These are phyloP conservation scores for Rhizopus arrhizus DNA, from an alignment of 371 early-diverging fungal species.

Conservation along the genomic window DNA sequence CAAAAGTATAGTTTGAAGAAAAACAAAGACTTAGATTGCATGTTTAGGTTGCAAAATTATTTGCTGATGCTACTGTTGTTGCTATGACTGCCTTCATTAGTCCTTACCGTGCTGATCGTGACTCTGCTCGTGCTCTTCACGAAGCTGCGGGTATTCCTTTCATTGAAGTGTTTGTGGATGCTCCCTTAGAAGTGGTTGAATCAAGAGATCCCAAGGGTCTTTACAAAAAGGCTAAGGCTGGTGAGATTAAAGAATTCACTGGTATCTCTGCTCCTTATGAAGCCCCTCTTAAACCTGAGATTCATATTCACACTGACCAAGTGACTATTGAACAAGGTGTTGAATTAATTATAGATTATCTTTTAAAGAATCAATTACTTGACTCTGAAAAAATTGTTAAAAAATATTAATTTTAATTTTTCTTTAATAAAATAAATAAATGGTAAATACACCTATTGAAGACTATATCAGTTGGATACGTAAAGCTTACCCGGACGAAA, in stretches of 20 bases:
- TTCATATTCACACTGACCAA: slow-evolving; percentile 81
- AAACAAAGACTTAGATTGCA: not conserved
- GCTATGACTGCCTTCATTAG: slow-evolving; percentile 91
- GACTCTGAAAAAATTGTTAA: slow-evolving; percentile 28
- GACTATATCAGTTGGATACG: not conserved
- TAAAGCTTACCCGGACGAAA: not conserved
- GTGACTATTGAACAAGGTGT: slow-evolving; percentile 73
- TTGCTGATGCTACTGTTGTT: slow-evolving; percentile 82
- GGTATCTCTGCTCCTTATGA: slow-evolving; percentile 94
- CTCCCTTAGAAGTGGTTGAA: slow-evolving; percentile 86
- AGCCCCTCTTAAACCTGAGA: slow-evolving; percentile 80
- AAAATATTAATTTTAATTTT: slow-evolving; percentile 12
- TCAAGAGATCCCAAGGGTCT: slow-evolving; percentile 93
- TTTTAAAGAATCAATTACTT: slow-evolving; percentile 37
- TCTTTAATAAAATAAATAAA: not conserved
- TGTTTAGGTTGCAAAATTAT: slow-evolving; percentile 79
- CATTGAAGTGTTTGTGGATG: slow-evolving; percentile 86
- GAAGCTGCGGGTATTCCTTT: slow-evolving; percentile 76
- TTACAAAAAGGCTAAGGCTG: slow-evolving; percentile 93
- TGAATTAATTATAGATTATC: slow-evolving; percentile 45
- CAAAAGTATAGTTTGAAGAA: not conserved
- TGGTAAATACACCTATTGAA: not conserved
- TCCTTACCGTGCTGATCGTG: slow-evolving; percentile 85
- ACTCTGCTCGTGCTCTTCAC: slow-evolving; percentile 79
- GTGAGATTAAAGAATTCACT: slow-evolving; percentile 92